Evolutionary conservation across 768 basidiomycete species (phyloP).

Genomic region (Sarcodon sp.): DNA sequence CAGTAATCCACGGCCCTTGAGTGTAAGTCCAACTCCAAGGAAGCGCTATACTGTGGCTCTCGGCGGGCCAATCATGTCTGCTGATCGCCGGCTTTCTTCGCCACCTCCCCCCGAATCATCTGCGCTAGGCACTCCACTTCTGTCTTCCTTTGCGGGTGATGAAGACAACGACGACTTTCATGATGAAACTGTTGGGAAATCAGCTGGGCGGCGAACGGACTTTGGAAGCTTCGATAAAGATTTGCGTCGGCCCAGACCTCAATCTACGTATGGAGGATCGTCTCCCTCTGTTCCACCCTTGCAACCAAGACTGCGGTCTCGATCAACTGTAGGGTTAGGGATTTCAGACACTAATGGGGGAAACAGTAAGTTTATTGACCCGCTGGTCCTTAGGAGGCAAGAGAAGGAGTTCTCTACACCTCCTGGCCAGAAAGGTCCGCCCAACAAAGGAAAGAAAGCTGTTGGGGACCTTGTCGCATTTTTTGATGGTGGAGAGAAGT

Average conservation of each 20-base stretch:
- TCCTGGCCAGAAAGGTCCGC: constrained; percentile 27
- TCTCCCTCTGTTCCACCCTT: constrained; percentile 15
- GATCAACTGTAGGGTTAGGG: constrained; percentile 17
- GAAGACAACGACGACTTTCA: constrained; percentile 21
- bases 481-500: constrained; percentile 33
- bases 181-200: constrained; percentile 16
- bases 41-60: constrained; percentile 84
- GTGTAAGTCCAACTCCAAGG: constrained; percentile 52
- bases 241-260: constrained; percentile 26
- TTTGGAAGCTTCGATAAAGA: constrained; percentile 56
- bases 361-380: constrained; percentile 62
- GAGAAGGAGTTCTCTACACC: constrained; percentile 29
- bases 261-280: constrained; percentile 37
- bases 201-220: constrained; percentile 15
- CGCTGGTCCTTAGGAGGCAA: constrained; percentile 57
- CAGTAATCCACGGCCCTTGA: constrained; percentile 29
- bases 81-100: constrained; percentile 11
- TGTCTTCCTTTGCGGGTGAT: constrained; percentile 19
- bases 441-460: constrained; percentile 47
- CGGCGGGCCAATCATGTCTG: constrained; percentile 49
- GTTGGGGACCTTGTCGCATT: constrained; percentile 76
- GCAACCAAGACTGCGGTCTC: constrained; percentile 22
- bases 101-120: constrained; percentile 12
- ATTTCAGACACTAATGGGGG: constrained; percentile 7
- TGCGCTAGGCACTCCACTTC: constrained; percentile 27